Conservation (phyloP, 2,329 filamentous ascomycete genomes). For the Diaporthe humulicola region DNA sequence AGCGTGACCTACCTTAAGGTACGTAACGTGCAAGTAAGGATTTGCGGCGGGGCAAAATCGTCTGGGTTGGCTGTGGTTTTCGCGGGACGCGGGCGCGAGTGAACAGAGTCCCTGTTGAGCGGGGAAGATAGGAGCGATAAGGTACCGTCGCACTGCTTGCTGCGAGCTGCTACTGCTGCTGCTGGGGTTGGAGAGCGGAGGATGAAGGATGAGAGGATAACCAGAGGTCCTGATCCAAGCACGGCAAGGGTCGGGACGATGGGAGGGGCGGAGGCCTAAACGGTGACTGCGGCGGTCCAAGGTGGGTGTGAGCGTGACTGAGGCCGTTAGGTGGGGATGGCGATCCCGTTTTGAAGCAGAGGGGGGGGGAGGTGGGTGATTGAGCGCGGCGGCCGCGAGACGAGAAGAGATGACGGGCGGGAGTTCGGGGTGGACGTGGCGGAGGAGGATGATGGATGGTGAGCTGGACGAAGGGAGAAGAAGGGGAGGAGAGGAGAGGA, state of each 20-base stretch:
- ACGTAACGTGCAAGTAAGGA: conserved; percentile 38
- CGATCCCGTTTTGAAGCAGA: conserved; percentile 9
- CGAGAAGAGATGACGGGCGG: conserved; percentile 41
- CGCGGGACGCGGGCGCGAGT: conserved; percentile 24
- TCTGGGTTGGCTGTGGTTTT: conserved; percentile 32
- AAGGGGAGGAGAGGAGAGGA: conserved; percentile 44
- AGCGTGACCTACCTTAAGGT: conserved; percentile 24
- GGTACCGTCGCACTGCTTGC: conserved; percentile 24
- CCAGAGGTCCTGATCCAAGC: not conserved
- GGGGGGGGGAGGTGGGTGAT: conserved; percentile 40
- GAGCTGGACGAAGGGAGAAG: conserved; percentile 43
- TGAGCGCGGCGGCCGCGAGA: conserved; percentile 39
- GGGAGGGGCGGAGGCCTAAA: not conserved
- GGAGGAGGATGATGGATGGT: conserved; percentile 39
- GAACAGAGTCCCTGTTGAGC: conserved; percentile 30
- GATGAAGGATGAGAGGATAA: not conserved
- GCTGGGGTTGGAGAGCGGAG: not conserved
- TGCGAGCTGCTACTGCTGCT: conserved; percentile 18
- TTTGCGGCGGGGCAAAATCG: conserved; percentile 39
- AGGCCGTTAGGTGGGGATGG: conserved; percentile 25
- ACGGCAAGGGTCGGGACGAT: conserved; percentile 20
- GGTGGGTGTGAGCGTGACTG: conserved; percentile 40
- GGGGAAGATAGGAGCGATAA: conserved; percentile 40
- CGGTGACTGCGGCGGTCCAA: conserved; percentile 6
- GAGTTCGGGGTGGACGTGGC: conserved; percentile 30